Conservation (phyloP, 768 basidiomycete species). For the Naematelia encephala region DNA sequence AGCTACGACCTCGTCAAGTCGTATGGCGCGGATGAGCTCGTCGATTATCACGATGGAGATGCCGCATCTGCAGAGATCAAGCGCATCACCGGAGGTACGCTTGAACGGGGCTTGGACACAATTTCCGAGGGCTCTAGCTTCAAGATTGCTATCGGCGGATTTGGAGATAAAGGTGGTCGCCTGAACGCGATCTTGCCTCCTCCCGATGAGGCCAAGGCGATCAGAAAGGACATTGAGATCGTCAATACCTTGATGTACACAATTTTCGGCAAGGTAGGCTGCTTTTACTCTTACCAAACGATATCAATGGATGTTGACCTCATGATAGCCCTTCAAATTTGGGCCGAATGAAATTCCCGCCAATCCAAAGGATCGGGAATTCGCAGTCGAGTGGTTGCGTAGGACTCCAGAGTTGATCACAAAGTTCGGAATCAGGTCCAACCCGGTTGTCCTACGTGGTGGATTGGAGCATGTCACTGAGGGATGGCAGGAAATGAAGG, state of each 20-base stretch:
- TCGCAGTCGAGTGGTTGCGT: conserved; percentile 16
- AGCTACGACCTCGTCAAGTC: conserved; percentile 52
- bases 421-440: conserved; percentile 32
- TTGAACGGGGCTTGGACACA: conserved; percentile 28
- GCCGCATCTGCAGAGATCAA: conserved; percentile 33
- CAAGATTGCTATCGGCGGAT: conserved; percentile 22
- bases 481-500: conserved; percentile 30
- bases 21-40: conserved; percentile 52
- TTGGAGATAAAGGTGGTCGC: conserved; percentile 25
- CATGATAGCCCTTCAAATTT: conserved; percentile 36
- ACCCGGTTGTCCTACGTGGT: conserved; percentile 36
- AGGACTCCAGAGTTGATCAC: conserved; percentile 21
- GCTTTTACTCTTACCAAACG: neutral
- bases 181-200: conserved; percentile 22
- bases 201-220: conserved; percentile 18
- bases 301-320: neutral
- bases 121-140: conserved; percentile 28
- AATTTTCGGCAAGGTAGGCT: conserved; percentile 28
- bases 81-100: conserved; percentile 27
- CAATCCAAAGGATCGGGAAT: conserved; percentile 23
- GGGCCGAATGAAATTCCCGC: conserved; percentile 19
- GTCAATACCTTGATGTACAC: conserved; percentile 34
- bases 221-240: conserved; percentile 23
- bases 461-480: conserved; percentile 41
- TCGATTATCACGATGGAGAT: conserved; percentile 52